Conservation (phyloP, 768 basidiomycete species). For the Suillus variegatus region DNA sequence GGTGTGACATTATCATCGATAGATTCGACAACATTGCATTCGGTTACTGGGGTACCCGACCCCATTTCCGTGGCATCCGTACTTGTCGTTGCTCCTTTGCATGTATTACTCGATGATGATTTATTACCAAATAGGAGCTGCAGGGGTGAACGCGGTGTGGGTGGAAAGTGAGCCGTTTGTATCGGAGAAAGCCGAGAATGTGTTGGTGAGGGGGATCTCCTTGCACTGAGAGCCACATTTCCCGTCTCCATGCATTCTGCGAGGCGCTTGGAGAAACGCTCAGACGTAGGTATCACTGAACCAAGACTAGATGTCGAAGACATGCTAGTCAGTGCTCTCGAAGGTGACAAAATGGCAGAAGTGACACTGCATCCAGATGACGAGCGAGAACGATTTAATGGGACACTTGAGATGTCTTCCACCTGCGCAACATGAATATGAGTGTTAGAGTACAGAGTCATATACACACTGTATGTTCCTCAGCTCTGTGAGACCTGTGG, state of each 20-base stretch:
- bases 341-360: background rate
- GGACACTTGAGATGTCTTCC: background rate
- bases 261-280: constrained; percentile 22
- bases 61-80: constrained; percentile 8
- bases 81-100: background rate
- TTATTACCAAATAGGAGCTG: constrained; percentile 13
- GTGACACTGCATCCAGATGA: constrained; percentile 1
- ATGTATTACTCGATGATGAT: constrained; percentile 7
- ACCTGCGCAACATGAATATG: background rate
- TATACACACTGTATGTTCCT: constrained; percentile 19
- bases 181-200: constrained; percentile 4
- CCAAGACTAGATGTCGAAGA: constrained; percentile 32
- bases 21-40: constrained; percentile 7
- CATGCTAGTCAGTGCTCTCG: constrained; percentile 18
- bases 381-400: background rate
- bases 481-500: constrained; percentile 17
- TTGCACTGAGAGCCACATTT: background rate
- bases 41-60: constrained; percentile 11
- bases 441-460: background rate
- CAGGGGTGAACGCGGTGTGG: constrained; percentile 6
- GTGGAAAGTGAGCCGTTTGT: constrained; percentile 4
- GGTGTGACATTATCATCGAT: constrained; percentile 30
- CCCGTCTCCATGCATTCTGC: constrained; percentile 15
- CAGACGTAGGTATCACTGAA: constrained; percentile 27
- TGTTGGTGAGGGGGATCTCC: background rate